Base-by-base conservation (phyloP, 352 stramenopile genomes). In the Globisporangium splendens region DNA sequence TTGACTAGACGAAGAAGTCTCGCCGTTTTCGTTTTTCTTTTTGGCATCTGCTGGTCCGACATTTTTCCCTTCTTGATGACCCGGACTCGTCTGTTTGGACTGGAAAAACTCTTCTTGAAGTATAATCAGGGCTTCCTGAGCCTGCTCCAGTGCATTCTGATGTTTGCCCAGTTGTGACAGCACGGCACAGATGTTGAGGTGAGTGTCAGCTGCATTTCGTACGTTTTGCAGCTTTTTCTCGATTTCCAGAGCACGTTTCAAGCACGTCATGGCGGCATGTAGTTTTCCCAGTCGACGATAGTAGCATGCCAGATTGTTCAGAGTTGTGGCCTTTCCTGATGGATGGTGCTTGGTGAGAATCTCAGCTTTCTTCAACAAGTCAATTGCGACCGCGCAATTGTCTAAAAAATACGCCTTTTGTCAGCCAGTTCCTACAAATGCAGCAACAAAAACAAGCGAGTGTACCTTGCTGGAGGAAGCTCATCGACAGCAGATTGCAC, bases 231-330 rank as follows among this genome's bases (percentile, higher is more conserved):
- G 66, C 14, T 68, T 64, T 13, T 73, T 77, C 67, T 98, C 92
- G 39, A 98, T 91, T 20, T 81, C 85, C 21, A 98, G 65, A 15
- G 93, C 93, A 24, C 90, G 89, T 58, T 96, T 89, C 18, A 98
- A 73, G 66, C 94, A 97, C 31, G 85, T 85, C 64, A 98, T 82
- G n/a, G 91, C 90, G 0, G 86, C 73, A 59, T 97, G 89, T 14
- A 97, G 83, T 63, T 97, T 96, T 14, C 88, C 82, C 17, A 89
- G 63, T 20, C 89, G 75, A 2, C 92, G 76, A 63, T 97, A 97
- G 68, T 97, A 97, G 68, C 92, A 97, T 24, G 90, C 93, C 8
- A 98, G 77, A 65, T 98, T 98, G 64, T 98, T 98, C 63, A 96
- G 89, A 52, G 93, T 98, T 38, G 93, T 96, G 17, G 93, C 93